Evolutionary conservation across 139 green algal genomes (phyloP), one percentile per base, ranked within the genome.

Genomic region (Dunaliella primolecta): DNA sequence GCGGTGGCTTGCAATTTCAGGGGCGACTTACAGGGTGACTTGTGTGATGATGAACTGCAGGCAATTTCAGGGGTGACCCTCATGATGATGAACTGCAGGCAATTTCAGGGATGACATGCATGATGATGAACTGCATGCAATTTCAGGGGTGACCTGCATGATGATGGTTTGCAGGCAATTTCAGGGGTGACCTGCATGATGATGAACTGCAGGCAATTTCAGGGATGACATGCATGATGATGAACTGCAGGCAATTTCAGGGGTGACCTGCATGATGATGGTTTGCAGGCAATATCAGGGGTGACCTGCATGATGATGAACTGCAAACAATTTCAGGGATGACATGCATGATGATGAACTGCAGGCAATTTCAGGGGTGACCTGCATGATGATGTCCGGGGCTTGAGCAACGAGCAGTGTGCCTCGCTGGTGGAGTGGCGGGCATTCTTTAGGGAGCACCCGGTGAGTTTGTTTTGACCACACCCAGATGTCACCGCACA

Each of bases 341-440:
- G 76, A 21, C 91, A 96, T 74, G 91, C 86, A 23, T 90, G 86
- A 25, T 78, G 91, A 0, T 95, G 88, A 80, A 86, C 89, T 34
- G 89, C 85, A 81, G 88, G 92, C 34, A 87, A 94, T 72, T 95
- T 95, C 74, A 35, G 79, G 32, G 77, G 75, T 33, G 91, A 95
- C 81, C 34, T 94, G 29, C 89, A 82, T 11, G 92, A 95, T 74
- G 86, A 94, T 30, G 83, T 94, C 21, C 74, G 31, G 0, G 88
- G 89, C 38, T 86, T 95, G 36, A 89, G 55, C 1, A 70, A 77
- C 20, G 91, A 95, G 86, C 83, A 93, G 71, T 83, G 84, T 70
- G 83, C 81, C 24, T 83, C 84, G 1, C 83, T 95, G 70, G 82
- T 92, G 2, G 74, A 87, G 29, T 95, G 93, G 93, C 80, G 87